A percentile compares a stretch with the other conserved stretches of the same genome.
Evolutionary conservation across 768 basidiomycete species (phyloP).

Genomic region (Coprinellus micaceus): DNA sequence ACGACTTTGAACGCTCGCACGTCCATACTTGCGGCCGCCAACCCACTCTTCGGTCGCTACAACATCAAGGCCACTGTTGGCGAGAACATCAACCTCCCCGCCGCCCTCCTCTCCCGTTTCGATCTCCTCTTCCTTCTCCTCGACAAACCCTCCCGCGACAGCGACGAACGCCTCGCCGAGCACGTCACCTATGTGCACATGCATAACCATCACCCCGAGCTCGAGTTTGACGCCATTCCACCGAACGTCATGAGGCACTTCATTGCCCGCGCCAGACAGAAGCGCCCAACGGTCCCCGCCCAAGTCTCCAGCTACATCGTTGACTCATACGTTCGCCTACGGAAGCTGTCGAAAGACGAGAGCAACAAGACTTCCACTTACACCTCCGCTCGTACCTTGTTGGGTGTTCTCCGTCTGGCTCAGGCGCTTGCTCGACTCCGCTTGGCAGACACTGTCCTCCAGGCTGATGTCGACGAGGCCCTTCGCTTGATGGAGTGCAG

Average conservation of each 20-base stretch:
- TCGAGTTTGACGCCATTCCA: conserved; percentile 81
- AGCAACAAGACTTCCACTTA: conserved; percentile 89
- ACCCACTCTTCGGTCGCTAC: conserved; percentile 96
- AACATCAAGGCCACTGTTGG: conserved; percentile 97
- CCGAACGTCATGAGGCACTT: conserved; percentile 94
- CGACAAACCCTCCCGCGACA: conserved; percentile 92
- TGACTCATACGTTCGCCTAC: conserved; percentile 91
- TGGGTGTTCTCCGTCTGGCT: conserved; percentile 89
- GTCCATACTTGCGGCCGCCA: conserved; percentile 96
- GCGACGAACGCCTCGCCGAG: conserved; percentile 92
- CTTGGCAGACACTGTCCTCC: conserved; percentile 74
- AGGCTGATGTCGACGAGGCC: conserved; percentile 93
- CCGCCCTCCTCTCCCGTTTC: conserved; percentile 93
- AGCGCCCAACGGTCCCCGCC: conserved; percentile 85
- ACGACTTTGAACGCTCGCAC: conserved; percentile 97
- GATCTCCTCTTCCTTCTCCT: conserved; percentile 95
- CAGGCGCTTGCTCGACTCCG: conserved; percentile 94
- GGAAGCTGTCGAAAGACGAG: conserved; percentile 89
- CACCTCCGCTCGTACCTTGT: conserved; percentile 92
- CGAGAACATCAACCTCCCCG: conserved; percentile 98
- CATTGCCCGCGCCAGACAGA: conserved; percentile 86
- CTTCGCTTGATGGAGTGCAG: conserved; percentile 95
- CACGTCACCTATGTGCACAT: conserved; percentile 99
- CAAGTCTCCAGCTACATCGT: conserved; percentile 91
- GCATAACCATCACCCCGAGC: conserved; percentile 84